A percentile compares a stretch with the other conserved stretches of the same genome.
phyloP scores from a whole-genome alignment of 2,329 filamentous ascomycete genomes.

The Fusarium phyllophilum region DNA sequence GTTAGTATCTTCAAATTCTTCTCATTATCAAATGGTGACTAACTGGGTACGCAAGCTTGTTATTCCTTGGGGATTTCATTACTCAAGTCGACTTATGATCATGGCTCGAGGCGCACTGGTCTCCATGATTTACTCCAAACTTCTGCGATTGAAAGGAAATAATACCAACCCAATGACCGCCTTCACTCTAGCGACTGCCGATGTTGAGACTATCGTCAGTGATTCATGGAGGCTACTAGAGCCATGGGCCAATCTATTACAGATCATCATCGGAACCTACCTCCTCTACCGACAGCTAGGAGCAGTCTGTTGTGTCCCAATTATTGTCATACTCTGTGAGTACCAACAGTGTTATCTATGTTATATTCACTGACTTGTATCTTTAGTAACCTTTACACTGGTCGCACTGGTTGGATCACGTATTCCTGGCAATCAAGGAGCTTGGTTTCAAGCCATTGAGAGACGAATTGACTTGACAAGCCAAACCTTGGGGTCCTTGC shows the following conservation, averaged over 20 bases:
- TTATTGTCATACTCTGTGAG: neutral
- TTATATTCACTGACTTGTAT: no score
- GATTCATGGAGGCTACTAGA: slow-evolving; percentile 2
- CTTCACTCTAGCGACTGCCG: neutral
- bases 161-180: neutral
- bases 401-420: neutral
- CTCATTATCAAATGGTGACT: no score
- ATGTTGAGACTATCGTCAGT: neutral
- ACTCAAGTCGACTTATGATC: neutral
- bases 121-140: neutral
- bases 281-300: neutral
- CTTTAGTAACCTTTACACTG: neutral
- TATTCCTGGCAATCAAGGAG: neutral
- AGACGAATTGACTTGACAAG: slow-evolving; percentile 2
- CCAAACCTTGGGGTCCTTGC: neutral
- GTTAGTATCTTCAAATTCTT: neutral
- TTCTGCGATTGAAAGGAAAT: neutral
- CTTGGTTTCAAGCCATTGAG: neutral
- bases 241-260: neutral
- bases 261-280: neutral
- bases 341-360: no score
- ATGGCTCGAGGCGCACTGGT: neutral
- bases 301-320: neutral
- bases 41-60: neutral
- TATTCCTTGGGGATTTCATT: slow-evolving; percentile 1